Evolutionary conservation across 108 stramenopile species (phyloP).

Genomic region (Epipyxis sp.): DNA sequence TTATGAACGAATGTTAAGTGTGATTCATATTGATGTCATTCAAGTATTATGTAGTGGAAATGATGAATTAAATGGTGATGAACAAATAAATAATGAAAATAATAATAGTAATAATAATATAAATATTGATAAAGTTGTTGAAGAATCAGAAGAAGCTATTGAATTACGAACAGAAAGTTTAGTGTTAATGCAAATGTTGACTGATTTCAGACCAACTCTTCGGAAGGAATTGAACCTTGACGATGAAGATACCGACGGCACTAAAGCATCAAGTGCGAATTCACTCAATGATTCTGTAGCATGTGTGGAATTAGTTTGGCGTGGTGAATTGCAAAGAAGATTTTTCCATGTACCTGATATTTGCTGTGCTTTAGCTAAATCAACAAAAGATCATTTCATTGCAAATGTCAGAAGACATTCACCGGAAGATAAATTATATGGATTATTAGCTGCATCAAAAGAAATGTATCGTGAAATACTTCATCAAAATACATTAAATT

Average conservation of each 20-base stretch:
- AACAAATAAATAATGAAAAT: too few species aligned
- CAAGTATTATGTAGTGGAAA: constrained; percentile 4
- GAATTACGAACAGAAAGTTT: constrained; percentile 38
- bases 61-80: neutral
- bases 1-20: constrained; percentile 39
- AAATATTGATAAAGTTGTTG: constrained; percentile 1
- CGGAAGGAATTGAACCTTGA: constrained; percentile 3
- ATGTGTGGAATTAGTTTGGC: constrained; percentile 48
- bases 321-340: constrained; percentile 38
- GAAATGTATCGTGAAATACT: constrained; percentile 41
- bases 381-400: constrained; percentile 39
- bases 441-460: constrained; percentile 37
- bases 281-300: constrained; percentile 25
- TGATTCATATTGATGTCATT: constrained; percentile 44
- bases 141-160: constrained; percentile 36
- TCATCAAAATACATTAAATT: constrained; percentile 44
- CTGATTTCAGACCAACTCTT: constrained; percentile 35
- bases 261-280: too few species aligned
- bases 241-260: neutral
- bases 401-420: constrained; percentile 27
- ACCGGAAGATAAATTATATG: constrained; percentile 41
- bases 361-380: constrained; percentile 35
- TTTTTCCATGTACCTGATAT: constrained; percentile 50
- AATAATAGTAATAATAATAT: too few species aligned
- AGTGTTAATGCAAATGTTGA: constrained; percentile 47